phyloP scores from a whole-genome alignment of 2,329 filamentous ascomycete species.

The Phaeosphaeriaceae sp. region DNA sequence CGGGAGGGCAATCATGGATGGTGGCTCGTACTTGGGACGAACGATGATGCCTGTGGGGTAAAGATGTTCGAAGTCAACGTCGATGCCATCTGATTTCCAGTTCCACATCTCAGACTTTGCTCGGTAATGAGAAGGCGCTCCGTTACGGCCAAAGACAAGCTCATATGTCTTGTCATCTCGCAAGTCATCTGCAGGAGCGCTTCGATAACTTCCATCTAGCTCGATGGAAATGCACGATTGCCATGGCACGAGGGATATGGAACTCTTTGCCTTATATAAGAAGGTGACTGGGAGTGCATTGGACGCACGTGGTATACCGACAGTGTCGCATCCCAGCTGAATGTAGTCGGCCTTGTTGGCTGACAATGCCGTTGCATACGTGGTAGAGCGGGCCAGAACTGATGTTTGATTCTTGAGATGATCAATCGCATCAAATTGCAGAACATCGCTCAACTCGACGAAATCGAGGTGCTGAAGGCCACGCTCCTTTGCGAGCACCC shows the following conservation, averaged over 20 bases:
- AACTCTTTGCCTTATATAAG: background rate
- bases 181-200: constrained; percentile 3
- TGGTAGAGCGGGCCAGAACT: background rate
- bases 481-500: constrained; percentile 8
- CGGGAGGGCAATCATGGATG: constrained; percentile 55
- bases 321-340: background rate
- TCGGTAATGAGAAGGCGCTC: constrained; percentile 26
- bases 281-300: background rate
- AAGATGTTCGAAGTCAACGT: constrained; percentile 28
- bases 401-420: too few relatives aligned
- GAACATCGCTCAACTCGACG: too few relatives aligned
- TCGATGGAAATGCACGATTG: constrained; percentile 10
- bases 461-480: too few relatives aligned
- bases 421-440: too few relatives aligned
- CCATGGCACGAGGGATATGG: constrained; percentile 10
- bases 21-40: constrained; percentile 12
- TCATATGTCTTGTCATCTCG: constrained; percentile 13
- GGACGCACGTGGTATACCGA: background rate
- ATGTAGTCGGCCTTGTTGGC: background rate
- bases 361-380: background rate
- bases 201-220: constrained; percentile 9
- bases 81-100: constrained; percentile 6
- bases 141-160: constrained; percentile 14
- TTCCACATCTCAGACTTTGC: constrained; percentile 26
- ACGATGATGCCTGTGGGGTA: constrained; percentile 34